Base-by-base conservation (phyloP, 768 basidiomycete species). In the Leccinum variicolor region DNA sequence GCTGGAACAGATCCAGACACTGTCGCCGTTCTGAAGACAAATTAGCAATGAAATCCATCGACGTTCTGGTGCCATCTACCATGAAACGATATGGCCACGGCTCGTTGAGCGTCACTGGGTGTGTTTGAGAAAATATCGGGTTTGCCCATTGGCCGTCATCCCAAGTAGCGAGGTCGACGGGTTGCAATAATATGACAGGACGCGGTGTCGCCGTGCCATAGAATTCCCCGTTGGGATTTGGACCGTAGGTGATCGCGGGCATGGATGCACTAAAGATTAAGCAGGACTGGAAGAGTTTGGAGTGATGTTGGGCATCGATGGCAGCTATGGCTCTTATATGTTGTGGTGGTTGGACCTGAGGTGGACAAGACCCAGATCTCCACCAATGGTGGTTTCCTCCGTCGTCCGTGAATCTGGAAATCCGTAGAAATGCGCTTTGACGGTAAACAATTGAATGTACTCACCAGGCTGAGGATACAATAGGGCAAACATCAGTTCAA, bases 1-100 rank as follows among this genome's bases (percentile, higher is more conserved):
- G 31, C 72, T 69, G 4, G 78, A 80, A 55, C 74, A 76, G 15
- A 85, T 67, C 84, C 84, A 85, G 25, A 83, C 84, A 14, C 28
- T 39, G 47, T 85, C 78, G 17, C 77, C 77, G 26, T 71, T 67
- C 82, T 84, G 50, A 31, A 28, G 5, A 43, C 33, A 51, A 33
- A 34, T 56, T 33, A 41, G 47, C 23, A 48, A 48, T 26, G 56
- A 31, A 54, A 53, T 50, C 36, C 6, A 15, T 7, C 6, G 13
- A 26, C n/a, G 14, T 8, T 29, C 26, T 19, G n/a, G 7, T 23
- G 41, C 36, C 36, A 23, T 60, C 58, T n/a, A 71, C 75, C 65
- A 74, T 69, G 70, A 86, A 86, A 14, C 75, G 75, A 62, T 80
- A 84, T 36, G 76, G 74, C 73, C 81, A 79, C 0, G 82, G 71